These are phyloP conservation scores for Amylocarpus encephaloides DNA, from an alignment of 2,329 filamentous ascomycete species.

Conservation along the genomic window DNA sequence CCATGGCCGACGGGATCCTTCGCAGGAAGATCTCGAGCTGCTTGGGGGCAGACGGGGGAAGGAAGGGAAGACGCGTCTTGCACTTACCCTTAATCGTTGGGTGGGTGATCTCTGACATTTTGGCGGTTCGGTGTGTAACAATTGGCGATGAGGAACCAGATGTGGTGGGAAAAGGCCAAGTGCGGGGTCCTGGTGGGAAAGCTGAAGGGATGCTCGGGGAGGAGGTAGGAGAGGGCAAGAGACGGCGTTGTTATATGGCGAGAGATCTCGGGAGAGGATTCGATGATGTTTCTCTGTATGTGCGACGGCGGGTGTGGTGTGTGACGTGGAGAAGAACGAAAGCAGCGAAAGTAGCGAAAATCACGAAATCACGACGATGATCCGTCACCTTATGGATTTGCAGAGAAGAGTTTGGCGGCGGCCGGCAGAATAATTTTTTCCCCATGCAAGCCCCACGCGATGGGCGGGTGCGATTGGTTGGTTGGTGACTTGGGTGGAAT, in stretches of 20 bases:
- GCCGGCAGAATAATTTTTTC: too few relatives aligned
- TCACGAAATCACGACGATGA: too few relatives aligned
- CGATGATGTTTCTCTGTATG: too few relatives aligned
- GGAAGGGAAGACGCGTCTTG: neutral
- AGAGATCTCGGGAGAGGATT: too few relatives aligned
- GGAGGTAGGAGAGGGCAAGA: neutral
- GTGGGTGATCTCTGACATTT: conserved; percentile 50
- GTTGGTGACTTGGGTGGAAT: too few relatives aligned
- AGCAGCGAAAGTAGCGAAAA: too few relatives aligned
- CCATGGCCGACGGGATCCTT: neutral
- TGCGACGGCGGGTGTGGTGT: too few relatives aligned
- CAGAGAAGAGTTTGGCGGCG: too few relatives aligned
- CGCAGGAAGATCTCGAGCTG: neutral
- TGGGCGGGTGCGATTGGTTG: too few relatives aligned
- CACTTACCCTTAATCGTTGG: conserved; percentile 51
- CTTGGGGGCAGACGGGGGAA: neutral
- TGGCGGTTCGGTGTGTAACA: neutral
- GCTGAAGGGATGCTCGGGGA: neutral
- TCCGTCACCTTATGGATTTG: too few relatives aligned
- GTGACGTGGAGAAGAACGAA: too few relatives aligned
- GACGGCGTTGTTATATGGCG: neutral
- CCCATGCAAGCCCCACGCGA: too few relatives aligned
- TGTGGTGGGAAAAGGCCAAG: neutral
- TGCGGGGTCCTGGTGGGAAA: neutral
- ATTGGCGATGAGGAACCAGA: neutral